Conservation (phyloP, 2,329 filamentous ascomycete genomes). For the Paracoccidioides brasiliensis region DNA sequence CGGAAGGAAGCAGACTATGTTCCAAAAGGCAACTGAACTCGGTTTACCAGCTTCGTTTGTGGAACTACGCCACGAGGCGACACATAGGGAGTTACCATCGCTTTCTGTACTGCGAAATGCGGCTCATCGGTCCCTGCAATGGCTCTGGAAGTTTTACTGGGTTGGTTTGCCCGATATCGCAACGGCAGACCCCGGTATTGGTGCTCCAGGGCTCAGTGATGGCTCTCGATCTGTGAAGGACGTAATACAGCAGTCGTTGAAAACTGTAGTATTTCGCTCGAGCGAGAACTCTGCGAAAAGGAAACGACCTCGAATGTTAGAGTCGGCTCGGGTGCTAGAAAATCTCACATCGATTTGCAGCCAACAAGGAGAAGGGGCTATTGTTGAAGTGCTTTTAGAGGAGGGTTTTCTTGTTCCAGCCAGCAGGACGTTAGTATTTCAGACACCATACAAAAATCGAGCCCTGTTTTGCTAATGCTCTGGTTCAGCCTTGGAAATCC, state of each 20-base stretch:
- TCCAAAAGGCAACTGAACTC: constrained; percentile 29
- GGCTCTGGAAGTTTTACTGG: constrained; percentile 92
- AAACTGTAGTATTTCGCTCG: not conserved
- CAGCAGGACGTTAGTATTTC: constrained; percentile 5
- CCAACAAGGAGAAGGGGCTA: not conserved
- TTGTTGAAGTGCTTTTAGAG: constrained; percentile 5
- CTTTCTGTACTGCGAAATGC: constrained; percentile 59
- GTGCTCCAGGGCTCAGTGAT: constrained; percentile 1
- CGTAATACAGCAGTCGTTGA: constrained; percentile 2
- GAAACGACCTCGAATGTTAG: not conserved
- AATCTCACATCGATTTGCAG: constrained; percentile 5
- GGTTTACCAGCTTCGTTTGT: constrained; percentile 57
- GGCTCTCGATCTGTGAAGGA: not conserved
- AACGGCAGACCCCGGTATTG: constrained; percentile 4
- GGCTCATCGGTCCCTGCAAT: constrained; percentile 56
- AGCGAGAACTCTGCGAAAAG: not conserved
- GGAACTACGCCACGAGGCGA: constrained; percentile 77
- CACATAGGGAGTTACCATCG: constrained; percentile 74
- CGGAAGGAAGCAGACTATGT: constrained; percentile 32
- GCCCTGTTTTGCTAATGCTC: not conserved
- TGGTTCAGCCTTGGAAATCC: constrained; percentile 17
- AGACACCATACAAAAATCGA: not conserved
- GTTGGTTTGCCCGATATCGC: constrained; percentile 30
- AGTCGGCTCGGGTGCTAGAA: not conserved
- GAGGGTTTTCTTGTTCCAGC: constrained; percentile 5